A percentile compares a stretch with the other conserved stretches of the same genome.
Conservation (phyloP, 1,284 basidiomycete genomes). For the Pisolithus thermaeus region DNA sequence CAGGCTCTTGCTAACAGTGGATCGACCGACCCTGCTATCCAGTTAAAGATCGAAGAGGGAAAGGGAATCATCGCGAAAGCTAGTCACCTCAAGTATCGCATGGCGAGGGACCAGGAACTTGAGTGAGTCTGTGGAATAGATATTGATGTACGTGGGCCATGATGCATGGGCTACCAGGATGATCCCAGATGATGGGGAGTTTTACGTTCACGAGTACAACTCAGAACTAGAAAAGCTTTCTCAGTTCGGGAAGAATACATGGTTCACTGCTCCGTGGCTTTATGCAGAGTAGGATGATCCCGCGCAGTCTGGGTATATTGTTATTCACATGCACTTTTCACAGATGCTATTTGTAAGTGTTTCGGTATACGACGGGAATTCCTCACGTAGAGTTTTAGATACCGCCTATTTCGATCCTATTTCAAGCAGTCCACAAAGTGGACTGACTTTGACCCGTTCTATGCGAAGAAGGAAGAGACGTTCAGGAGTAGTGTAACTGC, state of each 20-base stretch:
- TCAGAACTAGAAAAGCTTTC: slow-evolving; percentile 53
- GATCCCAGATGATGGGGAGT: slow-evolving; percentile 69
- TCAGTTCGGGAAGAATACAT: slow-evolving; percentile 57
- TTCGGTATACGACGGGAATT: neutral
- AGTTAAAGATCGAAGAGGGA: slow-evolving; percentile 54
- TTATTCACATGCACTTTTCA: neutral
- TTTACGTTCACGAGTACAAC: slow-evolving; percentile 70
- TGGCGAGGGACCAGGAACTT: slow-evolving; percentile 70
- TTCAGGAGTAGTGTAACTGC: slow-evolving; percentile 78
- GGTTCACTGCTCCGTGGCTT: slow-evolving; percentile 93
- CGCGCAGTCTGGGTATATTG: neutral
- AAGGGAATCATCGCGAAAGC: slow-evolving; percentile 74
- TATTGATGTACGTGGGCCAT: neutral
- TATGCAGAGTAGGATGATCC: slow-evolving; percentile 73
- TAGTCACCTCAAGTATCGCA: slow-evolving; percentile 80
- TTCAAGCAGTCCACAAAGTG: slow-evolving; percentile 72
- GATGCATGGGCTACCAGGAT: slow-evolving; percentile 36
- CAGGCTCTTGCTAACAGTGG: neutral
- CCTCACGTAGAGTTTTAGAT: slow-evolving; percentile 42
- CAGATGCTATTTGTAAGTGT: slow-evolving; percentile 60
- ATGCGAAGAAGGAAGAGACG: slow-evolving; percentile 73
- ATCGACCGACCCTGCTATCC: slow-evolving; percentile 12
- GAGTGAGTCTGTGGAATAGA: slow-evolving; percentile 44
- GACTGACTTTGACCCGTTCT: slow-evolving; percentile 86
- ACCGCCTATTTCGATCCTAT: slow-evolving; percentile 77